These are phyloP conservation scores for Madurella mycetomatis DNA, from an alignment of 2,329 filamentous ascomycete species.

Conservation along the genomic window DNA sequence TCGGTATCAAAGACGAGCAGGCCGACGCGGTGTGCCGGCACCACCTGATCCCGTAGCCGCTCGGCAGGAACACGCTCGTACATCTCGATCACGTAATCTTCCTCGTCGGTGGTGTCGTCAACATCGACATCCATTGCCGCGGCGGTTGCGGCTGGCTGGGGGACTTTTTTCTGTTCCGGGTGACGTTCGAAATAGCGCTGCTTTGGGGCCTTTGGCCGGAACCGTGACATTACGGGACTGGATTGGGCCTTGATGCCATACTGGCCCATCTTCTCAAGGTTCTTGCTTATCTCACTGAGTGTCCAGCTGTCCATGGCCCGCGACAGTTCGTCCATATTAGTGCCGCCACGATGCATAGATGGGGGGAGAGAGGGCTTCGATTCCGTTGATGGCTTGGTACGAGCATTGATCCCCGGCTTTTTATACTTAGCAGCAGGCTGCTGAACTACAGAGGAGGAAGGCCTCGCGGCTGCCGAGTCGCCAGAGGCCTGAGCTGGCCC, in stretches of 20 bases:
- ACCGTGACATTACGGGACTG: slow-evolving; percentile 34
- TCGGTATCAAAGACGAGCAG: slow-evolving; percentile 54
- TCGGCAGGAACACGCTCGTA: slow-evolving; percentile 58
- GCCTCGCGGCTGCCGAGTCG: background rate
- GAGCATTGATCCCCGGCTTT: slow-evolving; percentile 16
- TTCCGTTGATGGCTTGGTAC: background rate
- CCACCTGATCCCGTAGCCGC: slow-evolving; percentile 40
- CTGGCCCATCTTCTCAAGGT: slow-evolving; percentile 45
- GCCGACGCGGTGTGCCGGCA: slow-evolving; percentile 49
- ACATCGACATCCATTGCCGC: slow-evolving; percentile 35
- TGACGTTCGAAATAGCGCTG: slow-evolving; percentile 54
- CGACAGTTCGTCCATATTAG: slow-evolving; percentile 48
- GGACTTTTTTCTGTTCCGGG: slow-evolving; percentile 34
- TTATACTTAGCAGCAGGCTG: slow-evolving; percentile 13
- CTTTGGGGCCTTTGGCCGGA: slow-evolving; percentile 52
- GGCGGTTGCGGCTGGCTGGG: slow-evolving; percentile 7
- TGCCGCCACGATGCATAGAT: slow-evolving; percentile 23
- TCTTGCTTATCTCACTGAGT: slow-evolving; percentile 53
- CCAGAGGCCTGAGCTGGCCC: background rate
- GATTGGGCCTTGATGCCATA: slow-evolving; percentile 28
- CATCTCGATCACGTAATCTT: slow-evolving; percentile 61
- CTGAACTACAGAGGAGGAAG: background rate
- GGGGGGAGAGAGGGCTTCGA: slow-evolving; percentile 17
- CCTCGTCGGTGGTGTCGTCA: slow-evolving; percentile 43
- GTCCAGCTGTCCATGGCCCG: slow-evolving; percentile 57